These are phyloP conservation scores for Aspergillus avenaceus DNA, from an alignment of 495 filamentous ascomycete species.

Conservation along the genomic window DNA sequence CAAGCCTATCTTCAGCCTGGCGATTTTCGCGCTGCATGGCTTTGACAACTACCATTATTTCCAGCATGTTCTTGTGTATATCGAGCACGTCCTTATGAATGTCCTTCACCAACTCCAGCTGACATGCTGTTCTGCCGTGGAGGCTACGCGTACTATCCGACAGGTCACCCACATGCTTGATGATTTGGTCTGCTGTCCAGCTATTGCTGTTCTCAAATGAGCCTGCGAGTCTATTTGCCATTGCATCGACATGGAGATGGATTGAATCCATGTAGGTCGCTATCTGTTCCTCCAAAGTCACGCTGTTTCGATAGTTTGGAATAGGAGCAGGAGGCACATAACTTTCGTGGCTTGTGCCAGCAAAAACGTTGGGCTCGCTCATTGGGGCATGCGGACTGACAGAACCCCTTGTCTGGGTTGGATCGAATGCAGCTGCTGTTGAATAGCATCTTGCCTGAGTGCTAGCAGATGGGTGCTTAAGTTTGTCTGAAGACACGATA, in stretches of 20 bases:
- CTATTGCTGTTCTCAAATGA: slow-evolving; percentile 17
- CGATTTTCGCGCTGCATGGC: slow-evolving; percentile 8
- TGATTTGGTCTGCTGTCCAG: slow-evolving; percentile 17
- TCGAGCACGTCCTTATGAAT: slow-evolving; percentile 7
- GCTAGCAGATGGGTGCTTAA: not conserved
- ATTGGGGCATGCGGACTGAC: not conserved
- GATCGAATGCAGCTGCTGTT: not conserved
- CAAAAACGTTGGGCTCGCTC: not conserved
- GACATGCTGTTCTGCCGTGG: slow-evolving; percentile 4
- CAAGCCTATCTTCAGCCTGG: slow-evolving; percentile 9
- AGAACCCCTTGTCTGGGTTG: not conserved
- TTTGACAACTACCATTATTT: slow-evolving; percentile 8
- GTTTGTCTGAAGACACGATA: slow-evolving; percentile 13
- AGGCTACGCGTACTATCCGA: slow-evolving; percentile 11
- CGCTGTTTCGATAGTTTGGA: slow-evolving; percentile 21
- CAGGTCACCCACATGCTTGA: slow-evolving; percentile 15
- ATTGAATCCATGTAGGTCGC: slow-evolving; percentile 12
- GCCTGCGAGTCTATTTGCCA: slow-evolving; percentile 6
- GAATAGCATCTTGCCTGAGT: no score
- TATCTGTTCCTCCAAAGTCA: slow-evolving; percentile 21
- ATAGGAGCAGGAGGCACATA: slow-evolving; percentile 22
- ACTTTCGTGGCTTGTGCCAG: slow-evolving; percentile 19
- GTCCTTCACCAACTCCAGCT: slow-evolving; percentile 10
- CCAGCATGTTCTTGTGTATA: slow-evolving; percentile 3
- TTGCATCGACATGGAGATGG: slow-evolving; percentile 17